These are phyloP conservation scores for Capillidium heterosporum DNA, from an alignment of 371 early-diverging fungal species.

Conservation along the genomic window DNA sequence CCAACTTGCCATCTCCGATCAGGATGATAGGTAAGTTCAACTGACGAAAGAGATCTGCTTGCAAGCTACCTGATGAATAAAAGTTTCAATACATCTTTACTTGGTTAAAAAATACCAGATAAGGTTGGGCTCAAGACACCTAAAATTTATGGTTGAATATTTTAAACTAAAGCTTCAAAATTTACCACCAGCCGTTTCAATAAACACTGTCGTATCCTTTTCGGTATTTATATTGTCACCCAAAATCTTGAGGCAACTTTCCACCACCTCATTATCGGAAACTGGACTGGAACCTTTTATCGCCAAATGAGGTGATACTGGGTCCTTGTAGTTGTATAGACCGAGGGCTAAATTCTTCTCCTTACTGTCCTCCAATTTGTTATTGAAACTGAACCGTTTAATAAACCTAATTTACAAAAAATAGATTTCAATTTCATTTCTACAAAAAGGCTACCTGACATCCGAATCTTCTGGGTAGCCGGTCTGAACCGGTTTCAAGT, in stretches of 20 bases:
- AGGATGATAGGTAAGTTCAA: conserved; percentile 50
- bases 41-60: conserved; percentile 51
- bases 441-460: conserved; percentile 25
- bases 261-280: background rate
- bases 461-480: conserved; percentile 67
- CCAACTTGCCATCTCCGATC: conserved; percentile 53
- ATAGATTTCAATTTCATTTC: background rate
- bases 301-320: conserved; percentile 61
- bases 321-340: conserved; percentile 47
- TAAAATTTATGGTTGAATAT: conserved; percentile 9
- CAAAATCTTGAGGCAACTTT: background rate
- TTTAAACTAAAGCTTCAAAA: too few species aligned
- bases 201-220: conserved; percentile 7
- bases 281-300: conserved; percentile 11
- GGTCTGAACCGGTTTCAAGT: conserved; percentile 70
- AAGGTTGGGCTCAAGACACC: conserved; percentile 60
- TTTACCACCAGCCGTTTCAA: conserved; percentile 51
- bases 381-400: conserved; percentile 19
- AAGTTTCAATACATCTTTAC: background rate
- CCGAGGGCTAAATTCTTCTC: too few species aligned
- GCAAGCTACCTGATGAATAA: conserved; percentile 26
- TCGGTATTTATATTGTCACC: background rate
- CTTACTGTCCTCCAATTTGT: conserved; percentile 18
- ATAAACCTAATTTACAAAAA: conserved; percentile 31
- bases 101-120: conserved; percentile 25